phyloP scores from a whole-genome alignment of 1,284 basidiomycete genomes.

The Malassezia japonica region DNA sequence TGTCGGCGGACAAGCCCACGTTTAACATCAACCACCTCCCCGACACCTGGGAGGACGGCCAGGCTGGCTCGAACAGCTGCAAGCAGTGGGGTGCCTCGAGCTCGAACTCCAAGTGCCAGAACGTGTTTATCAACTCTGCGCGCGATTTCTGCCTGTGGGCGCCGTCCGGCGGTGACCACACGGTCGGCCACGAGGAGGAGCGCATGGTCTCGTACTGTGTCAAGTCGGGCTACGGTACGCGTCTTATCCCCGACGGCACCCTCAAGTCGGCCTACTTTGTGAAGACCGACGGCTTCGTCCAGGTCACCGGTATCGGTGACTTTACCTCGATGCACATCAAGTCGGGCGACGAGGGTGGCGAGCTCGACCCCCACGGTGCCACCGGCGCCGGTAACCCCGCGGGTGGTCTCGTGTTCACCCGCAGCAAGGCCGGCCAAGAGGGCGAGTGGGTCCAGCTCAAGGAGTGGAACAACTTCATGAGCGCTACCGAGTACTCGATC shows the following conservation, averaged over 20 bases:
- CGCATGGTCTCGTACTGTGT: constrained; percentile 63
- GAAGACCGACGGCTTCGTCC: constrained; percentile 60
- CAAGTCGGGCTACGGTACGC: constrained; percentile 53
- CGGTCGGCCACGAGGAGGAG: constrained; percentile 50
- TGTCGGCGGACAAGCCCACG: constrained; percentile 18
- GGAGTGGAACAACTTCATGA: constrained; percentile 46
- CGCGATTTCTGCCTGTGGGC: constrained; percentile 41
- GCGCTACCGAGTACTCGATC: constrained; percentile 40
- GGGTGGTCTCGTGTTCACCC: constrained; percentile 36
- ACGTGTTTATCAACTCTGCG: constrained; percentile 40
- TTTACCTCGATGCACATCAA: constrained; percentile 48
- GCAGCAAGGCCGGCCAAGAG: constrained; percentile 19
- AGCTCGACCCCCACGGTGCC: constrained; percentile 47
- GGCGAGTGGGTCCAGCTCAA: constrained; percentile 39
- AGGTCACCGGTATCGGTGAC: constrained; percentile 56
- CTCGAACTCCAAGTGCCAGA: constrained; percentile 31
- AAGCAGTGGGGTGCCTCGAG: constrained; percentile 28
- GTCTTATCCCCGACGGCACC: constrained; percentile 65
- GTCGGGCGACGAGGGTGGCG: constrained; percentile 45
- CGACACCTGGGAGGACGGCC: constrained; percentile 37
- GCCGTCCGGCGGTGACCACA: constrained; percentile 21
- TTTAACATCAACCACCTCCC: constrained; percentile 30
- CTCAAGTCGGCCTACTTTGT: constrained; percentile 64
- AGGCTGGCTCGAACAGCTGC: constrained; percentile 39
- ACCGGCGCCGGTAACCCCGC: constrained; percentile 36